Percentiles rank a stretch among this genome's conserved stretches.
Evolutionary conservation across 176 grass and related monocot species (phyloP).

Genomic region (Poa annua): DNA sequence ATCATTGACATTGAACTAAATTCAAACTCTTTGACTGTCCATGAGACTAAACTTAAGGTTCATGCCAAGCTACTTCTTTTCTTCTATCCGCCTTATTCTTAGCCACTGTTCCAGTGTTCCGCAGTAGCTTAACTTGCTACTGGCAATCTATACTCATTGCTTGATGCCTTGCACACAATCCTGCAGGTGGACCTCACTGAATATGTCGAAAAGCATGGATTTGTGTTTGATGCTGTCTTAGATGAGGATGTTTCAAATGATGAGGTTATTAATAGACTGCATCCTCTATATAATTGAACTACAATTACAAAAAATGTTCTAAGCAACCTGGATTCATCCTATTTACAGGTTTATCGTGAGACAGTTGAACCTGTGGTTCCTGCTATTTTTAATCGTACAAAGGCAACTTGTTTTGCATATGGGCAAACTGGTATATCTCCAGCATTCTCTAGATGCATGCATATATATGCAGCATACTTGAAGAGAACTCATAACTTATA

Average conservation of each 20-base stretch:
- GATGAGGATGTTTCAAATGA: constrained; percentile 98
- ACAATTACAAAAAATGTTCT: constrained; percentile 33
- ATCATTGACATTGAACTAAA: constrained; percentile 88
- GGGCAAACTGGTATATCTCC: constrained; percentile 86
- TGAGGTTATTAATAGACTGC: constrained; percentile 53
- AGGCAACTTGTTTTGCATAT: constrained; percentile 99
- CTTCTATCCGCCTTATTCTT: constrained; percentile 24
- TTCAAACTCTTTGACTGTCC: constrained; percentile 71
- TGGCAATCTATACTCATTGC: constrained; percentile 21
- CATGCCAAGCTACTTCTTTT: constrained; percentile 31
- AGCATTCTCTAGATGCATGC: constrained; percentile 22
- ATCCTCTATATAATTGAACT: constrained; percentile 12
- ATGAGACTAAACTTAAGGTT: constrained; percentile 99
- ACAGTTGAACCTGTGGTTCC: constrained; percentile 97
- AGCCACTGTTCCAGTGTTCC: background rate
- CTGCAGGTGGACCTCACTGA: constrained; percentile 92
- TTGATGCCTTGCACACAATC: constrained; percentile 29
- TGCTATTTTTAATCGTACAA: constrained; percentile 93
- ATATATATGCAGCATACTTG: constrained; percentile 27
- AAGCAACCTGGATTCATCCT: constrained; percentile 19
- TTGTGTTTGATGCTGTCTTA: constrained; percentile 98
- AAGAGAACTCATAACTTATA: constrained; percentile 31
- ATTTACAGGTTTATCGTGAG: constrained; percentile 85
- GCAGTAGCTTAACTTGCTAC: constrained; percentile 6
- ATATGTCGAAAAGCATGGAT: constrained; percentile 98